Base-by-base conservation (phyloP, 352 stramenopile genomes). In the Globisporangium cylindrosporum region DNA sequence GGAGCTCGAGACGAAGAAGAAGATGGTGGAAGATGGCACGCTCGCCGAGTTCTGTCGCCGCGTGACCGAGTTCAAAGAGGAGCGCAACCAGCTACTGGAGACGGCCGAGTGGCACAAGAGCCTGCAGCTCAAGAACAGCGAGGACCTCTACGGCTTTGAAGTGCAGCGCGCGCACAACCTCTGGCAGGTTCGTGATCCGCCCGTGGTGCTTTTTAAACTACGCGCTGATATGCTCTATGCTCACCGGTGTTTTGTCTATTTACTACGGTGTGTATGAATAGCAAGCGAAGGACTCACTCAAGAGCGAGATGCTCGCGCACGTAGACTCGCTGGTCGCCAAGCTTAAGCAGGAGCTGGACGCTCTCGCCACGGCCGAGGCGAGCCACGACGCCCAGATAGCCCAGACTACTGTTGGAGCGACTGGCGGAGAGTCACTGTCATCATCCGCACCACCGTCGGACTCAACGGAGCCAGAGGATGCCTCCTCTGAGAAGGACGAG, bases 11-110 rank as follows among this genome's bases (percentile, higher is more conserved):
- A 85, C 90, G 68, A 94, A 94, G 73, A 86, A 88, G 66, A 77
- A 87, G 53, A 94, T 94, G 84, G 83, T 94, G 46, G 84, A 93
- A 64, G 84, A 92, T 63, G 86, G 86, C 51, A 93, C 84, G 38
- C 81, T 94, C 2, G 82, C 84, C 22, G 86, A 94, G 75, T 94
- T 85, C 75, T 93, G 86, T 43, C 84, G 86, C 20, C 86, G 86
- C n/a, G 85, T 92, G 32, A 84, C 81, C 15, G 87, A 90, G 58
- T 94, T 92, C 65, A 94, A 94, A 67, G 83, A 93, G 51, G 85
- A 94, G 61, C 81, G 83, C 62, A 91, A 89, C 49, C 80, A 81
- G 4, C 62, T 92, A 64, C 73, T 94, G 51, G 80, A 93, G 67
- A 88, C 75, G 0, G 87, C 87, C 2, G 82, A 93, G 69, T 84